Percentiles rank a stretch among this genome's conserved stretches.
Evolutionary conservation across 192 early-diverging fungal genomes (phyloP).

Genomic region (Podila epicladia): DNA sequence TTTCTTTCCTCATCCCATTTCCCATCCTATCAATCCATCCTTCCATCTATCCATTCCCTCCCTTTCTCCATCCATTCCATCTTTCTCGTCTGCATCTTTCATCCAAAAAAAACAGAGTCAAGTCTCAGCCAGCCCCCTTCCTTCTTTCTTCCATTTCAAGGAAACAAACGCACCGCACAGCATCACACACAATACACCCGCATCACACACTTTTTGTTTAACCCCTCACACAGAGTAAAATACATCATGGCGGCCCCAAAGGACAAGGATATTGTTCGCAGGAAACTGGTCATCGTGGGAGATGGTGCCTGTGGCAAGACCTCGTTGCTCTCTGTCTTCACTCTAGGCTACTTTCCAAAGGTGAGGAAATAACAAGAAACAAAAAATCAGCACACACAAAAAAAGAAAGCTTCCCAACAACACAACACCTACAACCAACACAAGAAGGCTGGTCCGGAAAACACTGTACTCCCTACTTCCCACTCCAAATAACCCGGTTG

Average conservation of each 20-base stretch:
- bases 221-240: not conserved
- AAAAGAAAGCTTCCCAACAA: not conserved
- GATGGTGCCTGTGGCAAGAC: slow-evolving; percentile 90
- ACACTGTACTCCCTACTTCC: no score
- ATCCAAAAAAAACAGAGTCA: not conserved
- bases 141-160: not conserved
- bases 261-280: slow-evolving; percentile 64
- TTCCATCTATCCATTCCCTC: not conserved
- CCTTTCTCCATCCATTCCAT: not conserved
- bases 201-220: not conserved
- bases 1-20: not conserved
- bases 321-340: slow-evolving; percentile 78
- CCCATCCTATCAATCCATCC: not conserved
- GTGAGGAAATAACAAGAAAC: slow-evolving; percentile 56
- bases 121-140: not conserved
- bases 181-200: not conserved
- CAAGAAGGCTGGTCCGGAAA: not conserved
- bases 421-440: not conserved
- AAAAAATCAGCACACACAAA: not conserved
- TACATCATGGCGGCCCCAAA: slow-evolving; percentile 26
- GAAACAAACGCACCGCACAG: no score
- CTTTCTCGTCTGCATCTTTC: not conserved
- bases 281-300: slow-evolving; percentile 91
- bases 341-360: slow-evolving; percentile 84
- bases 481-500: no score